These are phyloP conservation scores for Penstemon davidsonii DNA, from an alignment of 257 asterid genomes.

Conservation along the genomic window DNA sequence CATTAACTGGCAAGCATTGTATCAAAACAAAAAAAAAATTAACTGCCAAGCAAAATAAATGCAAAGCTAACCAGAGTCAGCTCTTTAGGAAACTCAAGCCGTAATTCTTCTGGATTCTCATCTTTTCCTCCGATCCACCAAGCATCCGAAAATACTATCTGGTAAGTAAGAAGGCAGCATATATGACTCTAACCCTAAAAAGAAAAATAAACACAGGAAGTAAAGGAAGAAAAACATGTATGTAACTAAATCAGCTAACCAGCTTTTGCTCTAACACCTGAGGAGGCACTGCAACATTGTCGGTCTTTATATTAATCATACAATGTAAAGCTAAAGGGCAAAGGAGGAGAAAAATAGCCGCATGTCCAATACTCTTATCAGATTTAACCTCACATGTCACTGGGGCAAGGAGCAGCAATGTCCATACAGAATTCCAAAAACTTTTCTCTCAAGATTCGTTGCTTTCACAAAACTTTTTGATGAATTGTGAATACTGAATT, in stretches of 20 bases:
- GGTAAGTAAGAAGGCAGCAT: slow-evolving; percentile 29
- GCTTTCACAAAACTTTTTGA: no score
- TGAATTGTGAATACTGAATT: no score
- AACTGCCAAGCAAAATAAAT: slow-evolving; percentile 22
- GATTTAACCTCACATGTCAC: neutral
- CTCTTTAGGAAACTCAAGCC: slow-evolving; percentile 71
- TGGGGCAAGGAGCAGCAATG: neutral
- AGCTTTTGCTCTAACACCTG: slow-evolving; percentile 15
- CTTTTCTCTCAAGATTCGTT: neutral
- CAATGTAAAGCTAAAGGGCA: neutral
- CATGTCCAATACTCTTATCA: neutral
- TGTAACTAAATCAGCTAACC: slow-evolving; percentile 7
- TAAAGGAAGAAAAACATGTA: neutral
- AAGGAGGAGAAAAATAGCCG: neutral
- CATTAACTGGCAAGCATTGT: slow-evolving; percentile 1
- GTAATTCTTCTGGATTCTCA: slow-evolving; percentile 80
- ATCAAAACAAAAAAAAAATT: no score
- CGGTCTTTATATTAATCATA: slow-evolving; percentile 7
- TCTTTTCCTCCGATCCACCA: slow-evolving; percentile 96
- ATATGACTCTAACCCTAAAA: slow-evolving; percentile 25
- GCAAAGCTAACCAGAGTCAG: slow-evolving; percentile 53
- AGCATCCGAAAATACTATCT: slow-evolving; percentile 92
- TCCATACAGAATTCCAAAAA: neutral
- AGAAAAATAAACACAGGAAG: slow-evolving; percentile 10
- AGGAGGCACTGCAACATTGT: slow-evolving; percentile 1